A percentile compares a stretch with the other conserved stretches of the same genome.
Conservation (phyloP, 495 filamentous ascomycete genomes). For the Aspergillus avenaceus region DNA sequence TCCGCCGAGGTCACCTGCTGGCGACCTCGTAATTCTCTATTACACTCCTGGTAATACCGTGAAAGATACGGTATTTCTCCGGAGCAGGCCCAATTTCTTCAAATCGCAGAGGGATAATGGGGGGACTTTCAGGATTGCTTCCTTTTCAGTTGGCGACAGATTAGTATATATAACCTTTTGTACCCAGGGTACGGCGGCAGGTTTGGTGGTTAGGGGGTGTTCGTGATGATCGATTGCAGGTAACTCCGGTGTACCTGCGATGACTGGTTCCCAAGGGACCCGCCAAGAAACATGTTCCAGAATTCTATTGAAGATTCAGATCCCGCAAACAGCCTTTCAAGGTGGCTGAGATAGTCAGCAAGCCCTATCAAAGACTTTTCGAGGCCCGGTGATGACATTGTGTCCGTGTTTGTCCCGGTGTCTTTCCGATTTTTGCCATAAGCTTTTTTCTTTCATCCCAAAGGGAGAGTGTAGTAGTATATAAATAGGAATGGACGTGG, state of each 20-base stretch:
- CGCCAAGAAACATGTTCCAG: neutral
- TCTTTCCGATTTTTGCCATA: slow-evolving; percentile 3
- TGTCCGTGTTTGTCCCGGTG: neutral
- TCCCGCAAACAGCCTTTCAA: neutral
- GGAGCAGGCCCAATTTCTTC: neutral
- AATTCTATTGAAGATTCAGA: no score
- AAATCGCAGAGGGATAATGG: slow-evolving; percentile 21
- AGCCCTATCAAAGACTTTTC: neutral
- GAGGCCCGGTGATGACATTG: neutral
- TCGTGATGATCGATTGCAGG: neutral
- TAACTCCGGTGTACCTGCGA: neutral
- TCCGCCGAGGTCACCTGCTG: slow-evolving; percentile 30
- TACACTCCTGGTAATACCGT: neutral
- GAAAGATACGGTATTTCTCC: neutral
- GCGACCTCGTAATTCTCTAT: neutral
- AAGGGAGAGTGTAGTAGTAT: neutral
- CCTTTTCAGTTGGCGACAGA: slow-evolving; percentile 12
- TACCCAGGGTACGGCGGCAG: no score
- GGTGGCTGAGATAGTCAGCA: neutral
- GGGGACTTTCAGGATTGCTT: slow-evolving; percentile 17
- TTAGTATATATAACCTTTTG: no score
- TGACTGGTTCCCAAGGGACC: neutral
- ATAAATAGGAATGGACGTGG: neutral
- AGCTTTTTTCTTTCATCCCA: neutral
- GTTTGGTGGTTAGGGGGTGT: neutral